phyloP scores from a whole-genome alignment of 495 filamentous ascomycete genomes.

The Xylaria acuta region DNA sequence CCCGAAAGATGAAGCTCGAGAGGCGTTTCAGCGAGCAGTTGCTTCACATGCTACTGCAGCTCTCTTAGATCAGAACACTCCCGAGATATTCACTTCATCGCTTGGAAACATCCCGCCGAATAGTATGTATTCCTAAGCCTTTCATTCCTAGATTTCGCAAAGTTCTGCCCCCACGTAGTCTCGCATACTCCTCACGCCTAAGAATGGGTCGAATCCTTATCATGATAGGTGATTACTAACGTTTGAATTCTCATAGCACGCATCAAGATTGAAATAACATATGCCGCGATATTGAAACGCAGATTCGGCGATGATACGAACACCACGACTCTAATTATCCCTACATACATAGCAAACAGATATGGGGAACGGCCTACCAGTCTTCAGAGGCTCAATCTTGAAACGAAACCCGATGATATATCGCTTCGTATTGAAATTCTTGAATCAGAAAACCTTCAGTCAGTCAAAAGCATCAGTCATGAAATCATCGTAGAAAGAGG shows the following conservation, averaged over 20 bases:
- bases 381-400: too few species aligned
- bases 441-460: neutral
- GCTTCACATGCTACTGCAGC: constrained; percentile 53
- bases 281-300: constrained; percentile 62
- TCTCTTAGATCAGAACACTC: constrained; percentile 55
- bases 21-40: constrained; percentile 53
- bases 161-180: too few species aligned
- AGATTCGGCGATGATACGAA: constrained; percentile 51
- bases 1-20: constrained; percentile 54
- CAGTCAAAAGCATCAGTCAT: constrained; percentile 9
- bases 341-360: too few species aligned
- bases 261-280: constrained; percentile 53
- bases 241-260: constrained; percentile 24
- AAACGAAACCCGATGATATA: too few species aligned
- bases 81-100: constrained; percentile 59
- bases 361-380: too few species aligned
- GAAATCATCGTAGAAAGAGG: constrained; percentile 14
- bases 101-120: constrained; percentile 59
- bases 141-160: too few species aligned
- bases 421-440: constrained; percentile 10
- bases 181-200: too few species aligned
- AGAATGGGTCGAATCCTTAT: too few species aligned
- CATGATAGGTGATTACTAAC: too few species aligned
- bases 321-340: too few species aligned
- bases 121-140: constrained; percentile 13